Evolutionary conservation across 2,329 filamentous ascomycete genomes (phyloP).

Genomic region (Scedosporium apiospermum): DNA sequence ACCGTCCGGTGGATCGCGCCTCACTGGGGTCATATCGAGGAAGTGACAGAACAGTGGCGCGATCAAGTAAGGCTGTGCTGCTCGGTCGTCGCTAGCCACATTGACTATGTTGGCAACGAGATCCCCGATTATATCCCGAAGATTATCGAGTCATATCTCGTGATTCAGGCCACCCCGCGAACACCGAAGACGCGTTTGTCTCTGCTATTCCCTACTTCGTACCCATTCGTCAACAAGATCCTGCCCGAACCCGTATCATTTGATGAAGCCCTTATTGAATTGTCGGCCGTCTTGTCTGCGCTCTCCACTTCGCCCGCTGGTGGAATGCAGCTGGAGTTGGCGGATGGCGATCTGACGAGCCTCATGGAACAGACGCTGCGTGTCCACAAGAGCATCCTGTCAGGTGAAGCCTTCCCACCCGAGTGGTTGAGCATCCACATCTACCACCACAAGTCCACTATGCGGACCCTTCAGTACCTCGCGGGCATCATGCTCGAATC

Average conservation of each 20-base stretch:
- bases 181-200: conserved; percentile 61
- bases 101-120: conserved; percentile 67
- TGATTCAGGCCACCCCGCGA: conserved; percentile 51
- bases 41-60: conserved; percentile 76
- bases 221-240: conserved; percentile 73
- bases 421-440: conserved; percentile 91
- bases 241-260: conserved; percentile 54
- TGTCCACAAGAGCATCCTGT: conserved; percentile 80
- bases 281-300: conserved; percentile 78
- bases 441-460: conserved; percentile 82
- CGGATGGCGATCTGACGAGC: conserved; percentile 62
- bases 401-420: conserved; percentile 79
- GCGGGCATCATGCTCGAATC: conserved; percentile 70
- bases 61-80: conserved; percentile 91
- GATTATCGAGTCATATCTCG: conserved; percentile 79
- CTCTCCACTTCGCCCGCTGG: conserved; percentile 60
- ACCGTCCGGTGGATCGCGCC: conserved; percentile 86
- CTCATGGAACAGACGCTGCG: conserved; percentile 72
- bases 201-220: conserved; percentile 79
- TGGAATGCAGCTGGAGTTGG: conserved; percentile 66
- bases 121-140: conserved; percentile 86
- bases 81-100: conserved; percentile 80
- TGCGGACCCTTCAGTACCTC: conserved; percentile 76
- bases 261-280: conserved; percentile 80
- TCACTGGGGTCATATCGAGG: conserved; percentile 73